These are phyloP conservation scores for Melaleuca quinquenervia DNA, from an alignment of 345 rosid genomes.

Conservation along the genomic window DNA sequence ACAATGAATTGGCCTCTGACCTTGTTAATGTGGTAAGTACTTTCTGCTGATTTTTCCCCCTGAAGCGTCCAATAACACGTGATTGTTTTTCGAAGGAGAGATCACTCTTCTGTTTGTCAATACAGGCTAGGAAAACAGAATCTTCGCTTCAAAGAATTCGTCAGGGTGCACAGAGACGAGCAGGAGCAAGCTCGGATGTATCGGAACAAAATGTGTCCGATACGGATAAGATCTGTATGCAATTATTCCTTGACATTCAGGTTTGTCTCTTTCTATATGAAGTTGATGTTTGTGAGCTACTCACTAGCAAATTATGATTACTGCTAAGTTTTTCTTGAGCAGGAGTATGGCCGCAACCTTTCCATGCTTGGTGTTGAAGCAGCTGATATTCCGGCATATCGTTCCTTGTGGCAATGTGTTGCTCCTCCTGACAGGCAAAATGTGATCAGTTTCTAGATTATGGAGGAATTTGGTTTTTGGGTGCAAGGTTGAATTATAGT, in stretches of 20 bases:
- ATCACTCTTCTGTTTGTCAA: neutral
- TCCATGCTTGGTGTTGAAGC: slow-evolving; percentile 62
- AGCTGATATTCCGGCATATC: slow-evolving; percentile 45
- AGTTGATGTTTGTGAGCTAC: neutral
- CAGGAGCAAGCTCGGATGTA: slow-evolving; percentile 79
- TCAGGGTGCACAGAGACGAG: slow-evolving; percentile 84
- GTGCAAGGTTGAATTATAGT: neutral
- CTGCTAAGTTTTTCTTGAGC: neutral
- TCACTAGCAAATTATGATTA: neutral
- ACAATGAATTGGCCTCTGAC: slow-evolving; percentile 71
- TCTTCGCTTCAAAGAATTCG: slow-evolving; percentile 84
- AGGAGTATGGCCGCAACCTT: slow-evolving; percentile 87
- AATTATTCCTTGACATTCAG: slow-evolving; percentile 94
- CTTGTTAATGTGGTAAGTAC: slow-evolving; percentile 73
- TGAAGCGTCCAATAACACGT: neutral
- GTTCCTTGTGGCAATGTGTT: slow-evolving; percentile 86
- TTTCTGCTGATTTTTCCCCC: neutral
- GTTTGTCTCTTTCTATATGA: slow-evolving; percentile 10
- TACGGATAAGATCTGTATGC: slow-evolving; percentile 91
- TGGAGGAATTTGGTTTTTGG: neutral
- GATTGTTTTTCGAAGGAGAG: neutral
- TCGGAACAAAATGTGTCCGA: slow-evolving; percentile 69
- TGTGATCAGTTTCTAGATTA: slow-evolving; percentile 24
- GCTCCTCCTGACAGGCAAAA: slow-evolving; percentile 71
- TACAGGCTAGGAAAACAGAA: slow-evolving; percentile 80